These are phyloP conservation scores for Zygoascus hellenicus DNA, from an alignment of 1,139 yeast genomes.

Conservation along the genomic window DNA sequence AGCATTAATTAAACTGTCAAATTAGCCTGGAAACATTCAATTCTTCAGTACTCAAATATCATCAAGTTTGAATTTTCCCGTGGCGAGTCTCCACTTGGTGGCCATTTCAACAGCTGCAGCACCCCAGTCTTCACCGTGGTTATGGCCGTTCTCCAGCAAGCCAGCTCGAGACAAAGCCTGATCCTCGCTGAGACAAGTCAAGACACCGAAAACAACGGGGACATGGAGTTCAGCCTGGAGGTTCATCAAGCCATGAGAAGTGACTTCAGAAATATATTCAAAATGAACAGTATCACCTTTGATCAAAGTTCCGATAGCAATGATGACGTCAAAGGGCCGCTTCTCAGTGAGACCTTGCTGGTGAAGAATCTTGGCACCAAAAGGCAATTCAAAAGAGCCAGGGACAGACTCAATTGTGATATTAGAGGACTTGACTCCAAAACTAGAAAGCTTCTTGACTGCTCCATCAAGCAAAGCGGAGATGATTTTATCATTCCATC, in stretches of 20 bases:
- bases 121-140: constrained; percentile 98
- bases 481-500: constrained; percentile 83
- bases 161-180: constrained; percentile 96
- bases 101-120: constrained; percentile 98
- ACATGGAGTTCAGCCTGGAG: constrained; percentile 62
- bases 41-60: not conserved
- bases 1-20: not conserved
- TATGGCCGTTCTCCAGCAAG: constrained; percentile 68
- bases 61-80: not conserved
- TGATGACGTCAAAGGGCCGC: constrained; percentile 70
- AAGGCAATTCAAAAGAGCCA: constrained; percentile 91
- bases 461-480: constrained; percentile 80
- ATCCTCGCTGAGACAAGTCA: constrained; percentile 88
- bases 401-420: constrained; percentile 83
- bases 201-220: constrained; percentile 89
- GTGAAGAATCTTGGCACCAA: constrained; percentile 55
- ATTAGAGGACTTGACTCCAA: constrained; percentile 72
- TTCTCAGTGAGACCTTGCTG: constrained; percentile 43
- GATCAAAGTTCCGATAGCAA: constrained; percentile 90
- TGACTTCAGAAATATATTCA: constrained; percentile 91
- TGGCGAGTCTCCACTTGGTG: constrained; percentile 22
- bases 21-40: not conserved
- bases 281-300: constrained; percentile 98
- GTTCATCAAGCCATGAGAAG: constrained; percentile 78
- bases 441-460: constrained; percentile 46